Evolutionary conservation across 2,329 filamentous ascomycete genomes (phyloP).

Genomic region (Alternaria brassicae): DNA sequence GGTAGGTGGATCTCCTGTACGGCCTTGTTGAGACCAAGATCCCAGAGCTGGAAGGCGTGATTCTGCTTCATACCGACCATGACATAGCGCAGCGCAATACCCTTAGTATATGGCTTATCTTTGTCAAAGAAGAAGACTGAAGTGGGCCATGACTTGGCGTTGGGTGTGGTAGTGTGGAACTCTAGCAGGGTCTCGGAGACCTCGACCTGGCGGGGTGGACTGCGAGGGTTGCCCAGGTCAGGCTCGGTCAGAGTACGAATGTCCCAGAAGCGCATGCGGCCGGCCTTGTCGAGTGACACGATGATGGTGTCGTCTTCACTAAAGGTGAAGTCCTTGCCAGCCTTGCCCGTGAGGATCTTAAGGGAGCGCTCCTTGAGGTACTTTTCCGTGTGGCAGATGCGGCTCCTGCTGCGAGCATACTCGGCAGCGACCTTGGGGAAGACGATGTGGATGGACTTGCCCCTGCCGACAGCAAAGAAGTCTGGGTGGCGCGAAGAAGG

Average conservation of each 20-base stretch:
- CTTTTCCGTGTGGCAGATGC: slow-evolving; percentile 81
- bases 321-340: slow-evolving; percentile 97
- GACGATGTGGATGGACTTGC: slow-evolving; percentile 94
- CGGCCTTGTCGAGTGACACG: slow-evolving; percentile 95
- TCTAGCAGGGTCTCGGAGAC: slow-evolving; percentile 87
- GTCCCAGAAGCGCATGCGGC: slow-evolving; percentile 97
- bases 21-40: slow-evolving; percentile 90
- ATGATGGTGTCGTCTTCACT: slow-evolving; percentile 95
- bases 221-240: slow-evolving; percentile 53
- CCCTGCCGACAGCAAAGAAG: slow-evolving; percentile 92
- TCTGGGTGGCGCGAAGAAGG: slow-evolving; percentile 88
- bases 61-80: slow-evolving; percentile 99
- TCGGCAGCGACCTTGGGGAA: slow-evolving; percentile 63
- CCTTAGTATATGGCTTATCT: slow-evolving; percentile 88
- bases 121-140: slow-evolving; percentile 97
- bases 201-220: slow-evolving; percentile 66
- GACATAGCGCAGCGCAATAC: slow-evolving; percentile 89
- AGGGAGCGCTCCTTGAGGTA: slow-evolving; percentile 86
- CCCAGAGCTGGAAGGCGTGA: slow-evolving; percentile 97
- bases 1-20: slow-evolving; percentile 97
- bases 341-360: slow-evolving; percentile 96
- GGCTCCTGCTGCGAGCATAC: slow-evolving; percentile 61
- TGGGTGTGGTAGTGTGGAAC: slow-evolving; percentile 82
- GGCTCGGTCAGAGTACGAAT: slow-evolving; percentile 75
- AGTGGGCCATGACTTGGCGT: slow-evolving; percentile 95